Evolutionary conservation across 257 asterid genomes (phyloP), one percentile per base, ranked within the genome.

Genomic region (Paulownia fortunei): DNA sequence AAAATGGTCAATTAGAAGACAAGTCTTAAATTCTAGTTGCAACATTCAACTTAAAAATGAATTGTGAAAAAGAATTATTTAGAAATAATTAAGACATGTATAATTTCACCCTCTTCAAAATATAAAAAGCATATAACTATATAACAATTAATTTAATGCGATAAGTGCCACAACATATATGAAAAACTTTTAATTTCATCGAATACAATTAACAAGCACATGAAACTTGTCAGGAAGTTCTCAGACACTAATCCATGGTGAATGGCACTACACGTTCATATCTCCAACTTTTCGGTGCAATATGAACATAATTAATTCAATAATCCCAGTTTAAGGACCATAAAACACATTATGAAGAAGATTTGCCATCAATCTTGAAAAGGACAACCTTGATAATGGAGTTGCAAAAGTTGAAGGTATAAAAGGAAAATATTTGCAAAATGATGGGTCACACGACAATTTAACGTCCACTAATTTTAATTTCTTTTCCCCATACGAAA

Each of bases 351-450:
- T 41, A 12, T 72, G 21, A 21, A 44, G 27, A 26, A 61, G 70
- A 74, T 41, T 64, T 66, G 64, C 47, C 67, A 65, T 66, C 65
- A 64, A 80, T 75, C 42, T 67, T 72, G 75, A 75, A 26, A 51
- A 39, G 39, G 76, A 68, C 72, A n/a, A 23, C 56, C 54, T 44
- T 47, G 51, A 62, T 30, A 21, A 46, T 47, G 41, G 2, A 32
- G 32, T 13, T 18, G 54, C 39, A 39, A 56, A 32, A 39, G 1
- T 41, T 0, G 16, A 18, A 10, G 59, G 60, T 55, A 4, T 24
- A 18, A 52, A 49, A 49, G 10, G 54, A 66, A 63, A 74, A 27
- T 59, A 68, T 11, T 30, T 11, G 21, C 2, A 39, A 59, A 68
- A 66, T 19, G 74, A 41, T 9, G 78, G 74, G 68, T n/a, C 30